A percentile compares a stretch with the other conserved stretches of the same genome.
Evolutionary conservation across 2,329 filamentous ascomycete genomes (phyloP).

Genomic region (Knoxdaviesia capensis): DNA sequence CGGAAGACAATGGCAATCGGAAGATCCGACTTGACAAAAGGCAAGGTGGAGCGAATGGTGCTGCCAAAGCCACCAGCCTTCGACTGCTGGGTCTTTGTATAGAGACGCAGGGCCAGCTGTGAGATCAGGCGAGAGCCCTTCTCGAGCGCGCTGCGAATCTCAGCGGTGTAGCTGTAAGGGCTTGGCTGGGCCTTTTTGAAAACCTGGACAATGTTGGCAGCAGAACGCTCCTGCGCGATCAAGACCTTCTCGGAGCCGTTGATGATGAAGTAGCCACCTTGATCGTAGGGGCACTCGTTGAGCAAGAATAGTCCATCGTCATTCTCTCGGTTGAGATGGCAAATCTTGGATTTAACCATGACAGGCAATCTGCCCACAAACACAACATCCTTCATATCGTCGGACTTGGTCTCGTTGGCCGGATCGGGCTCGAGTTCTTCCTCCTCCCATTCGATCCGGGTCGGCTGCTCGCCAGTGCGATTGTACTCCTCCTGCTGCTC

Average conservation of each 20-base stretch:
- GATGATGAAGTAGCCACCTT: constrained; percentile 97
- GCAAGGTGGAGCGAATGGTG: constrained; percentile 76
- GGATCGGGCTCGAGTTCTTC: constrained; percentile 27
- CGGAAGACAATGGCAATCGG: constrained; percentile 92
- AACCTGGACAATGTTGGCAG: constrained; percentile 95
- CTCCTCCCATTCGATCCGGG: constrained; percentile 36
- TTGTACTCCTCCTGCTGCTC: constrained; percentile 35
- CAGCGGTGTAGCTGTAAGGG: constrained; percentile 79
- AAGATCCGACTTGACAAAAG: constrained; percentile 84
- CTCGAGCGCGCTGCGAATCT: constrained; percentile 90
- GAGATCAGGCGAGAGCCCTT: constrained; percentile 92
- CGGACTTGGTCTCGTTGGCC: constrained; percentile 15
- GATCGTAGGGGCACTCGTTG: constrained; percentile 95
- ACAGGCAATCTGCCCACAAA: constrained; percentile 93
- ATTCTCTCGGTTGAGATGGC: constrained; percentile 63
- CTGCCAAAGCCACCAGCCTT: constrained; percentile 58
- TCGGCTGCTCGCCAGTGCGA: constrained; percentile 35
- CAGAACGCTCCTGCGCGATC: constrained; percentile 92
- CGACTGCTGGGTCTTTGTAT: constrained; percentile 62
- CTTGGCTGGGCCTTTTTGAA: constrained; percentile 95
- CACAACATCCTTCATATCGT: constrained; percentile 47
- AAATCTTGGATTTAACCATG: constrained; percentile 96
- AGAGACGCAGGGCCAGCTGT: constrained; percentile 77
- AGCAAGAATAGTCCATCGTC: constrained; percentile 77
- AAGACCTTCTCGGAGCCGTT: constrained; percentile 97